Evolutionary conservation across 2,329 filamentous ascomycete genomes (phyloP).

Genomic region (Xylaria sp.): DNA sequence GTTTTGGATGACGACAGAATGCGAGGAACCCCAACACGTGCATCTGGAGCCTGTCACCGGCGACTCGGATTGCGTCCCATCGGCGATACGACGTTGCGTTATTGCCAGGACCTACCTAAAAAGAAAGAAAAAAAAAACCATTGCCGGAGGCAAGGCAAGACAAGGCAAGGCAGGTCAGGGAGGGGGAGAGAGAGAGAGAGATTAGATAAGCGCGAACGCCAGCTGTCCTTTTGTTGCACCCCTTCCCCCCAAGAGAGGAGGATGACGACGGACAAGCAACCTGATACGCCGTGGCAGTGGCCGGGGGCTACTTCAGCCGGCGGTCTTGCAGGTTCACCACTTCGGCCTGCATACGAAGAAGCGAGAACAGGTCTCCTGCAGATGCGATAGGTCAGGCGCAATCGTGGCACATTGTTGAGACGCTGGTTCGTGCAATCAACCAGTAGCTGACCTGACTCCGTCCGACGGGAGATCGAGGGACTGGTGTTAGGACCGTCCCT

Average conservation of each 20-base stretch:
- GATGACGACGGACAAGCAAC: not conserved
- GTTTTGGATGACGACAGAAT: conserved; percentile 7
- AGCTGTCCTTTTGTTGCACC: not conserved
- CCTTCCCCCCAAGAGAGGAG: not conserved
- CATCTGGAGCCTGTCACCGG: conserved; percentile 4
- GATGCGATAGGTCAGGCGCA: conserved; percentile 14
- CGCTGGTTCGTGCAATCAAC: conserved; percentile 1
- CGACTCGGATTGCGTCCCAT: conserved; percentile 14
- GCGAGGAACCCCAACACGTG: not conserved
- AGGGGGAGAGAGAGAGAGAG: too few relatives aligned
- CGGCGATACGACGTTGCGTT: conserved; percentile 6
- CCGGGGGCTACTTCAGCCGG: too few relatives aligned
- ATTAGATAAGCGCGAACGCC: too few relatives aligned
- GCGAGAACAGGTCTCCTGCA: not conserved
- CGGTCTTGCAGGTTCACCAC: not conserved
- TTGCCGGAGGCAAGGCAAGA: not conserved
- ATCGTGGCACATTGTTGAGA: not conserved
- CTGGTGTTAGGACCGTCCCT: not conserved
- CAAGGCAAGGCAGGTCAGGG: too few relatives aligned
- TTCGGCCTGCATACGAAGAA: not conserved
- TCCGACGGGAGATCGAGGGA: not conserved
- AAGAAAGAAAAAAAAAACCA: not conserved
- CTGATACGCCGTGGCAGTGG: not conserved
- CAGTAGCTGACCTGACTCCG: conserved; percentile 6
- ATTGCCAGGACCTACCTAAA: conserved; percentile 11